Conservation (phyloP, 2,329 filamentous ascomycete genomes). For the Paecilomyces sp. region DNA sequence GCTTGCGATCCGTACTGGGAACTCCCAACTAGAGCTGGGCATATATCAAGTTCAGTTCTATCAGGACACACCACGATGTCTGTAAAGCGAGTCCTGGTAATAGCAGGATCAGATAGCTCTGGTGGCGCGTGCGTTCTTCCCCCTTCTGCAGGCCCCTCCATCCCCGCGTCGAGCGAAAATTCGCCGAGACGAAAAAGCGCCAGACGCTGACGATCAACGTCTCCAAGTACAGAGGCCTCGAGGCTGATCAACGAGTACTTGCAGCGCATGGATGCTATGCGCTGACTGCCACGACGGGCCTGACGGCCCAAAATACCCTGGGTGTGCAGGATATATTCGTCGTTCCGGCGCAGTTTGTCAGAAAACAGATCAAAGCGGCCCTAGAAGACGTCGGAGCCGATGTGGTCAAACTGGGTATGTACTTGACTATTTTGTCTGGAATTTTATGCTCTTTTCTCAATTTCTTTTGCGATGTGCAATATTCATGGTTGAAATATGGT, state of each 20-base stretch:
- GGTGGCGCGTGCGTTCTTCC: constrained; percentile 64
- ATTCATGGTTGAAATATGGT: background rate
- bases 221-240: constrained; percentile 62
- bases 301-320: constrained; percentile 92
- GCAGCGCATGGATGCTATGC: constrained; percentile 90
- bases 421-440: background rate
- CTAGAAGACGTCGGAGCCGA: constrained; percentile 79
- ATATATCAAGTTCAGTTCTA: background rate
- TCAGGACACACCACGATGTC: constrained; percentile 18
- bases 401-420: constrained; percentile 81
- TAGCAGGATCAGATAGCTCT: constrained; percentile 85
- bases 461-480: background rate
- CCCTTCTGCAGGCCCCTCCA: background rate
- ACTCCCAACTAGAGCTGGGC: background rate
- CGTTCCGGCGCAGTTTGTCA: constrained; percentile 70
- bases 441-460: background rate
- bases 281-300: constrained; percentile 88
- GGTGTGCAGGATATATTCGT: constrained; percentile 77
- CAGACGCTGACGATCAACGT: constrained; percentile 10
- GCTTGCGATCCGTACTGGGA: background rate
- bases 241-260: constrained; percentile 93
- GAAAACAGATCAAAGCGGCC: constrained; percentile 77
- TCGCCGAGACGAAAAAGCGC: background rate
- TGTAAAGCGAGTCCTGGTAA: constrained; percentile 59
- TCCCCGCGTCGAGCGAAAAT: background rate